Base-by-base conservation (phyloP, 345 rosid species). In the Leavenworthia alabamica region DNA sequence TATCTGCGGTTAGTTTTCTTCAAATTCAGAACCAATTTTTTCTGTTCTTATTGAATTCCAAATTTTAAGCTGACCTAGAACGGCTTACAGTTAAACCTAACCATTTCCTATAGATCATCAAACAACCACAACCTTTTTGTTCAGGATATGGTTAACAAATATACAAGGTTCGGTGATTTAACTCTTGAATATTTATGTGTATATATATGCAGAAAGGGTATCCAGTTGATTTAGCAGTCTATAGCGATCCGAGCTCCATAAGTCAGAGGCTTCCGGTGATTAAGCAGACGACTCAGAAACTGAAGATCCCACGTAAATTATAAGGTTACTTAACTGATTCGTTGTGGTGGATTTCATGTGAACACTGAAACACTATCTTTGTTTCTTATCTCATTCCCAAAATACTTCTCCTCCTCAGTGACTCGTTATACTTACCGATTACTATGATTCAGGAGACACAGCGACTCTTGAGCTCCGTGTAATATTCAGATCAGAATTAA, bases 191-290 rank as follows among this genome's bases (percentile, higher is more conserved):
- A 23, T 23, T 2, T 23, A 2, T n/a, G 49, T 60, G 33, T 64
- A 28, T 68, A 27, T 67, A 70, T 54, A 32, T 77, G 86, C 92
- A 93, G 99, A 86, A 80, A 77, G 99, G 95, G 48, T 79, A 86
- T 73, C 88, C 96, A 47, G 67, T 75, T 60, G 96, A 88, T 73
- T 61, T 90, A 75, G 88, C 92, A 43, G 75, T 85, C 20, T 85
- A 84, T 53, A 71, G 80, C 68, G 99, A 90, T 79, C 99, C 97
- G 32, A 84, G 92, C 77, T 63, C 71, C 68, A 82, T 89, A 71
- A 80, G 88, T 70, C 87, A 89, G 77, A 89, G 83, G 80, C 95
- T 89, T 64, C 96, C 95, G 8, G 79, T 86, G 62, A 55, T 87
- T 75, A 81, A 78, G 82, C 82, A 79, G 37, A 79, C 66, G 72